Conservation (phyloP, 345 rosid genomes). For the Populus simonii region DNA sequence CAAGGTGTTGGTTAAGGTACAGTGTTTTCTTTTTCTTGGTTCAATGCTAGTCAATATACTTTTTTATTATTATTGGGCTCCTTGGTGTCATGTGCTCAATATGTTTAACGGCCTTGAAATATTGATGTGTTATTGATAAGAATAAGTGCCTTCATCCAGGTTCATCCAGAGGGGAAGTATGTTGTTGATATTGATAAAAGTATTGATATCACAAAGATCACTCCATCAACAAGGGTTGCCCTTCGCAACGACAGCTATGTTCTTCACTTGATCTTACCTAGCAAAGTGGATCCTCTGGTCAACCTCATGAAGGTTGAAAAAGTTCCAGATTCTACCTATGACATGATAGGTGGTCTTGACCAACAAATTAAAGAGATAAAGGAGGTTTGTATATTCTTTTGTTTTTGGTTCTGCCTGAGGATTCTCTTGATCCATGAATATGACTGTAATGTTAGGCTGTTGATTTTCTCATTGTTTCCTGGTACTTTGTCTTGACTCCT, state of each 20-base stretch:
- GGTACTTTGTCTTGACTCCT: constrained; percentile 13
- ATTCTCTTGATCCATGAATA: background rate
- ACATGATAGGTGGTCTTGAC: constrained; percentile 92
- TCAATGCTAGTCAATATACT: background rate
- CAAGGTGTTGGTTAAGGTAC: constrained; percentile 91
- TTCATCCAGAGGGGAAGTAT: constrained; percentile 99
- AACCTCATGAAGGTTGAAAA: constrained; percentile 99
- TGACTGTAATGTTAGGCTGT: background rate
- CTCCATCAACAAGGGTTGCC: constrained; percentile 94
- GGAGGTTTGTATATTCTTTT: constrained; percentile 48
- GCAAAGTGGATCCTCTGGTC: constrained; percentile 95
- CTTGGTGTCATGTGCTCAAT: background rate
- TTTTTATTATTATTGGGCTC: background rate
- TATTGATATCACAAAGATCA: constrained; percentile 88
- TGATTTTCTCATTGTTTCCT: constrained; percentile 5
- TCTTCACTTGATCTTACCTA: constrained; percentile 85
- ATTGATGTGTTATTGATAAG: background rate
- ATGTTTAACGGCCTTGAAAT: background rate
- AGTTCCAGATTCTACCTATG: constrained; percentile 97
- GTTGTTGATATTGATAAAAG: constrained; percentile 94
- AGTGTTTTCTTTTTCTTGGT: background rate
- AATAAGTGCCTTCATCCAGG: constrained; percentile 41
- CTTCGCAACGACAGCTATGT: constrained; percentile 98
- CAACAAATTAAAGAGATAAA: constrained; percentile 97
- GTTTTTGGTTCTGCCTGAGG: background rate